Base-by-base conservation (phyloP, 495 filamentous ascomycete genomes). In the Xylaria venustula region DNA sequence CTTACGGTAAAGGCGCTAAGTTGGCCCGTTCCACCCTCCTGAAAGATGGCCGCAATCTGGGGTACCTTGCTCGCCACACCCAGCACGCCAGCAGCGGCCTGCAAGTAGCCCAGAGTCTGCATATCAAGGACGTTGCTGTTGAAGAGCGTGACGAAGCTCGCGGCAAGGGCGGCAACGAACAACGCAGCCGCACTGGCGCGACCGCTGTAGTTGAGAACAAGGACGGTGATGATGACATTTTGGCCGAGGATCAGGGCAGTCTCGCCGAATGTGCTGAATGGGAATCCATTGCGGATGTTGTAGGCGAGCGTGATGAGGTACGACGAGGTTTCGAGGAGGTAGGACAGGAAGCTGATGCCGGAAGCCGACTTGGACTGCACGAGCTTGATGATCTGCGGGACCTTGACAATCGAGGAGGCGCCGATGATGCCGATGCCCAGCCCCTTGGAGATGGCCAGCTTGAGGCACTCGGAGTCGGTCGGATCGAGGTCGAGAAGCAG, bases 201-300 rank as follows among this genome's bases (percentile, higher is more conserved):
- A 12, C 88, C 90, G 52, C 83, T 82, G 71, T 89, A 97, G 61
- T 87, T 86, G 76, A 98, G 74, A 53, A 98, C 91, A 65, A 97
- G 71, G 36, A 89, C 83, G 7, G 88, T 83, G 68, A 98, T 93
- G 49, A 90, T 86, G 25, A 96, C 83, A 80, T 98, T 95, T 78
- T 98, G 94, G 44, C 87, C 85, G 14, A 92, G 83, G 61, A 98
- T 95, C 66, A 98, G 79, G 36, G 90, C 91, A 41, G 90, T 91
- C 82, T 98, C 94, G 69, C 94, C 94, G 68, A 88, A 98, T 17
- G 94, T 98, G 80, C 89, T 93, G 75, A 98, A 94, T 15, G 95
- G 93, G 70, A 95, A 96, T 6, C 88, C 87, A 66, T 91, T 88
- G 69, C 95, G 88, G 56, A 89, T 79, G 72, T 94, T 94, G 77